phyloP scores from a whole-genome alignment of 2,329 filamentous ascomycete species.

The Parascedosporium putredinis region DNA sequence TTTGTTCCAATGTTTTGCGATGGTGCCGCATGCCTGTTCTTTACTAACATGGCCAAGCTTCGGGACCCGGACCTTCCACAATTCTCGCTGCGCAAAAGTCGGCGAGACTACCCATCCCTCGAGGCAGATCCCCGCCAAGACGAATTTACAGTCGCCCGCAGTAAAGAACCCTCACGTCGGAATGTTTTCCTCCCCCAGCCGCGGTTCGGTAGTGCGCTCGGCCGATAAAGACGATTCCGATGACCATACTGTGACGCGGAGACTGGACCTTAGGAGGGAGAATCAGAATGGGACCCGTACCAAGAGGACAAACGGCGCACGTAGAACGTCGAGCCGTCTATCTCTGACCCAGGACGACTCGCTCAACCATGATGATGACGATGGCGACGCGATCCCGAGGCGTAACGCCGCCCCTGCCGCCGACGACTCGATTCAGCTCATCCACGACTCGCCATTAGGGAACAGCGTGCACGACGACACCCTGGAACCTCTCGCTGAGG shows the following conservation, averaged over 20 bases:
- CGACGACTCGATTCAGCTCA: constrained; percentile 34
- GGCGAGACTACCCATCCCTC: constrained; percentile 36
- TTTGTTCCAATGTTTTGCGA: background rate
- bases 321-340: constrained; percentile 7
- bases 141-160: constrained; percentile 49
- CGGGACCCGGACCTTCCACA: constrained; percentile 42
- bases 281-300: constrained; percentile 21
- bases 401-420: constrained; percentile 12
- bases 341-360: constrained; percentile 13
- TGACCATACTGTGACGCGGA: constrained; percentile 37
- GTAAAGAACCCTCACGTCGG: constrained; percentile 49
- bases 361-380: constrained; percentile 18
- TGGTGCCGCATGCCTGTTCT: background rate
- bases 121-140: constrained; percentile 52
- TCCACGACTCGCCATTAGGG: constrained; percentile 17
- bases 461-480: constrained; percentile 20
- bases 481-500: constrained; percentile 16
- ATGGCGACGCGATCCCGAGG: constrained; percentile 14
- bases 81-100: constrained; percentile 40
- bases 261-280: constrained; percentile 37
- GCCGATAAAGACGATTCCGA: constrained; percentile 17
- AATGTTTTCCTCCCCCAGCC: constrained; percentile 38
- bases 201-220: constrained; percentile 24
- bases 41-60: constrained; percentile 23
- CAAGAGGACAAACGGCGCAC: constrained; percentile 21